Base-by-base conservation (phyloP, 2,329 filamentous ascomycete genomes). In the Polytolypa hystricis region DNA sequence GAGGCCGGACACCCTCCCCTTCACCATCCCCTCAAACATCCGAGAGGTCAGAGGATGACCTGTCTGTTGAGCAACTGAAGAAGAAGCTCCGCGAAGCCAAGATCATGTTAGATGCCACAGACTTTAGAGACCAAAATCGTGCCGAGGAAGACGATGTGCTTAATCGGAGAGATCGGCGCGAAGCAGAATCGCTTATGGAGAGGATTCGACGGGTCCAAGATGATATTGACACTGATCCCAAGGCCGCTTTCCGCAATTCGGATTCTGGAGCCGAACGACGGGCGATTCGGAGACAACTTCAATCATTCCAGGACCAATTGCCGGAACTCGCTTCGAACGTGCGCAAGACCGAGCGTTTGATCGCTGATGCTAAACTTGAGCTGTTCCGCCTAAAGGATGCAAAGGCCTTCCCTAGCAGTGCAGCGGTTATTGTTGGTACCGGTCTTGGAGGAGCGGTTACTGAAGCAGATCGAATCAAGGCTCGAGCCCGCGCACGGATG, bases 401-500 rank as follows among this genome's bases (percentile, higher is more conserved):
- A 41, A 96, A 95, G 60, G 84, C 84, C 2, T 76, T 96, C 55
- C 91, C 91, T 3, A 74, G 78, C 45, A 84, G 81, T 53, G 80
- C 84, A 7, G 70, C 81, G 14, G 72, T 79, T 19, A 85, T 98
- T 44, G 76, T 96, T 41, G 91, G 91, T 30, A 96, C 89, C 42
- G 91, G 91, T 7, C 89, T 87, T 40, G 89, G 89, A 29, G 91
- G 91, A 35, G 65, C 77, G 30, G 77, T 98, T 28, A 98, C 91
- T 0, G 91, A 98, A 61, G 82, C 85, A 3, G 91, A 98, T 61
- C 78, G 89, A 37, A 74, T 96, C 47, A 96, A 95, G 66, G 91
- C 91, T 23, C 78, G 87, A 48, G 89, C 91, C 20, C 93, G 87
- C 64, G 89, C 89, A 26, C 93, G 95, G 78, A 98, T 98, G 91